Base-by-base conservation (phyloP, 2,329 filamentous ascomycete genomes). In the Beauveria caledonica region DNA sequence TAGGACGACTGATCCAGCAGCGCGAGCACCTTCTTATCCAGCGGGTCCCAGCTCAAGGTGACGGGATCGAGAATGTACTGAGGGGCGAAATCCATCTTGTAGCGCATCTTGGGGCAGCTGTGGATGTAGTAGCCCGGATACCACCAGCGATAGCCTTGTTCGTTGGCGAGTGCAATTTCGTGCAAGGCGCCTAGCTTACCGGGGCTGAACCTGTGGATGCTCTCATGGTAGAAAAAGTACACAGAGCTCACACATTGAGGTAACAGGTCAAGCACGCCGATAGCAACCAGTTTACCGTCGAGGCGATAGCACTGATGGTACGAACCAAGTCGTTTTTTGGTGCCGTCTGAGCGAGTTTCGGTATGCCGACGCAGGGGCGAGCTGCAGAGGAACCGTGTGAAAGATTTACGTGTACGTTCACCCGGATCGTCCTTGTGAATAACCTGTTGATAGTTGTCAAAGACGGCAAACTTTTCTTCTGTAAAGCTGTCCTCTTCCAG, bases 91-190 rank as follows among this genome's bases (percentile, higher is more conserved):
- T 92, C 87, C 61, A 86, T 87, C 76, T 94, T 94, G 77, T 94
- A 94, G 66, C 80, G 80, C 90, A 94, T 93, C 76, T 94, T 94
- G 58, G 82, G 79, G 67, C 89, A 93, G 59, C 77, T 85, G 70
- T 92, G 89, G 62, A 94, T 93, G 67, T 93, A 94, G 72, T 86
- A 93, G 6, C 90, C 86, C 6, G 81, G 87, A 73, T 93, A 94
- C 81, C 90, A 94, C 78, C 84, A 91, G 48, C 80, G 75, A 66
- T 92, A 92, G 0, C 83, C 86, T 6, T 77, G 78, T 68, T 93
- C 89, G 3, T 80, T 74, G 0, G 89, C 87, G 29, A 94, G 71
- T 0, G 85, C 78, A 63, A 90, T 88, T 72, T 94, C 90, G 63
- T 86, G 77, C 63, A 93, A 71, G 1, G 89, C 90, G 40, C 87